Evolutionary conservation across 2,329 filamentous ascomycete genomes (phyloP), one percentile per base, ranked within the genome.

Genomic region (Microcyclospora tardicrescens): DNA sequence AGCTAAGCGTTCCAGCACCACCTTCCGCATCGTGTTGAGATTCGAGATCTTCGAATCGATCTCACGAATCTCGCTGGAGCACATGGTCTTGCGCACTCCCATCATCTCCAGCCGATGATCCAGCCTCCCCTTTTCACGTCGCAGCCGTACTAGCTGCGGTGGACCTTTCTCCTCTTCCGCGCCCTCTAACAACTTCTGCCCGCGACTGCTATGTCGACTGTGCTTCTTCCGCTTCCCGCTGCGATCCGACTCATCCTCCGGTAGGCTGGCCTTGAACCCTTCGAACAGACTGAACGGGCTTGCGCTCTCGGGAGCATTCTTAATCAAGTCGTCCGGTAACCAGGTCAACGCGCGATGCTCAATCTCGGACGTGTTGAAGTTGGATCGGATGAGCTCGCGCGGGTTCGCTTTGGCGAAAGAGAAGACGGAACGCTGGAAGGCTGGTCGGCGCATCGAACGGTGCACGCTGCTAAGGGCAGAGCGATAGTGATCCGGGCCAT

Each of bases 11-110:
- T 95, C 86, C 41, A 98, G 62, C 34, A 96, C 82, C 44, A 95
- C 93, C 56, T 80, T 82, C 48, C 91, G 80, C 85, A 96, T 95
- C 45, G 77, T 84, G 51, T 85, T 81, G 39, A 98, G 68, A 60
- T 96, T 96, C 43, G 84, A 77, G 46, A 98, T 89, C 63, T 96
- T 98, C 64, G 82, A 87, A 63, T 98, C 91, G 44, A 98, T 94
- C 56, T 98, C 91, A 43, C 79, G 77, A 42, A 98, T 96, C 61
- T 98, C 91, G 46, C 84, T 83, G 54, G 85, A 91, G 50, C 87
- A 89, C 89, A 98, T 95, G 56, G 91, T 94, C 63, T 98, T 98
- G 43, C 91, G 76, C 45, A 96, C 77, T 3, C 81, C 75, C 65
- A 96, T 77, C 75, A 95, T 84, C 56, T 96, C 86, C 50, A 98